Conservation (phyloP, 176 grass and related monocot genomes). For the Musa schizocarpa region DNA sequence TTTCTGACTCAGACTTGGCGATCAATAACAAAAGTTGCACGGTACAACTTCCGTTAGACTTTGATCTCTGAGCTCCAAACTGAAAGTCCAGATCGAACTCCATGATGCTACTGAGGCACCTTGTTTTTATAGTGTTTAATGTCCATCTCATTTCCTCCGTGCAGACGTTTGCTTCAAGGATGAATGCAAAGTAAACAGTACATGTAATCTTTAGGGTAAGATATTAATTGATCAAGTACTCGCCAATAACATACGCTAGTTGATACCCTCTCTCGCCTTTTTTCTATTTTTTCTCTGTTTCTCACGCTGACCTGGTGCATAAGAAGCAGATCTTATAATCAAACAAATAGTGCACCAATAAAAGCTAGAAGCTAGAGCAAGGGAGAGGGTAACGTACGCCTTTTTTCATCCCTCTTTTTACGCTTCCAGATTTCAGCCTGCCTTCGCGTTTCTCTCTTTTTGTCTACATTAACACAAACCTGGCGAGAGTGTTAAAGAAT, state of each 20-base stretch:
- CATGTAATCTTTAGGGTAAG: no score
- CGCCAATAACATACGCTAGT: background rate
- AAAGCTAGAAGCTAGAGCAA: constrained; percentile 5
- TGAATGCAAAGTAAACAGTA: no score
- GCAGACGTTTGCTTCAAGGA: no score
- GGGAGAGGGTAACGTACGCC: constrained; percentile 34
- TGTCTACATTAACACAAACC: constrained; percentile 82
- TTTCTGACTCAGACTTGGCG: no score
- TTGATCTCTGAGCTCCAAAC: no score
- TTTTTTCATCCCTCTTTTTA: constrained; percentile 72
- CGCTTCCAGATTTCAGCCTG: constrained; percentile 49
- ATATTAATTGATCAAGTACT: background rate
- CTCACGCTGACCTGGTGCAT: constrained; percentile 43
- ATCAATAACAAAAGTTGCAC: no score
- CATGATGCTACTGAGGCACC: no score
- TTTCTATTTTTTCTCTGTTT: constrained; percentile 52
- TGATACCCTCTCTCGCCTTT: constrained; percentile 40
- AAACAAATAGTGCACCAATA: background rate
- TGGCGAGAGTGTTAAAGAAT: constrained; percentile 15
- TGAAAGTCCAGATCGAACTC: no score
- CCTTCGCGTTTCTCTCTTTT: constrained; percentile 53
- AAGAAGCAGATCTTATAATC: background rate
- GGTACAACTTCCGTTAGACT: no score
- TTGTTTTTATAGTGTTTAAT: no score
- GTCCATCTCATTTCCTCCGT: no score